Evolutionary conservation across 768 basidiomycete genomes (phyloP), one percentile per base, ranked within the genome.

Genomic region (Macrolepiota fuliginosa): DNA sequence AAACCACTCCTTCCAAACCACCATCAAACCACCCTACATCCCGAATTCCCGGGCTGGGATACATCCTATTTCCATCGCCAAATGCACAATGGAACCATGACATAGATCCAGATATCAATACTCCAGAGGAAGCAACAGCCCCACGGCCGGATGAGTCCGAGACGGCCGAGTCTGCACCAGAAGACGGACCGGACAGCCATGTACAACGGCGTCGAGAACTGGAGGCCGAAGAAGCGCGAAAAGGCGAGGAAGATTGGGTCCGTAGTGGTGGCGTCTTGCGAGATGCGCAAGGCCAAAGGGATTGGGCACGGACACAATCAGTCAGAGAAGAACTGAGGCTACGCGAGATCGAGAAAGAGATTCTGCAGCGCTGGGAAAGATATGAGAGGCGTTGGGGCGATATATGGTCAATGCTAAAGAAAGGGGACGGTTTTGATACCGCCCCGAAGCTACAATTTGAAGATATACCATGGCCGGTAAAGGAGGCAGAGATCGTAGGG

Each of bases 401-500:
- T 12, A 69, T 85, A 13, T 65, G 71, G 49, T 66, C 72, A 22
- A 72, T 71, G 60, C 63, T 64, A 17, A 61, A 67, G 37, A 46
- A 49, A 32, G 57, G 53, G 6, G 69, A 64, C 35, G 58, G 56
- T n/a, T 3, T 29, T 10, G 54, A 60, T 37, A 61, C 56, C 27
- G 55, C 39, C 13, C 47, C 59, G 6, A 56, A 67, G 25, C 60
- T 83, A 19, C 56, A 67, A 17, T 90, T 89, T 65, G 65, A 56
- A 4, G 83, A 84, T 62, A 79, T 90, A 47, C 87, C 89, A 0
- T 90, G 89, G 89, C 89, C 89, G 0, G 73, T 84, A 10, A 64
- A 67, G 17, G 59, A 42, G 7, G 57, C 19, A 2, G 6, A 45
- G n/a, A 7, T 19, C 7, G n/a, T 15, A 19, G 42, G n/a, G 42